Evolutionary conservation across 257 asterid genomes (phyloP).

Genomic region (Gentiana macrophylla): DNA sequence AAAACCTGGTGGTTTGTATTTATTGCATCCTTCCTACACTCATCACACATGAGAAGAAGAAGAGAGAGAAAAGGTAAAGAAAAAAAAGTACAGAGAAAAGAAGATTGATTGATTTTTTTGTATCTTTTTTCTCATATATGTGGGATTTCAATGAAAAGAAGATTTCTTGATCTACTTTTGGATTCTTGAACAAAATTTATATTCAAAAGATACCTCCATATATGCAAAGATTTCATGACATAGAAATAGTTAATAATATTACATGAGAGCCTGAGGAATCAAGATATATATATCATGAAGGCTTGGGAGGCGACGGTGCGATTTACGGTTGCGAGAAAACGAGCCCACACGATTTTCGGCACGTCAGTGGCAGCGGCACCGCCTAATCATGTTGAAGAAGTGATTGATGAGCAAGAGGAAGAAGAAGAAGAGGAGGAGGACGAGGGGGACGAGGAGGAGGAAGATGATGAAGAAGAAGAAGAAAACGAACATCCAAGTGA

Average conservation of each 20-base stretch:
- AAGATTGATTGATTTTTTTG: neutral
- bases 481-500: constrained; percentile 25
- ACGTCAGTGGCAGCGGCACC: constrained; percentile 30
- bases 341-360: constrained; percentile 77
- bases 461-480: no score
- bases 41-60: constrained; percentile 4
- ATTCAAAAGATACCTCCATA: neutral
- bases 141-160: constrained; percentile 8
- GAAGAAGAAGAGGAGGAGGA: constrained; percentile 8
- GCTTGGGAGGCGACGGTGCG: constrained; percentile 98
- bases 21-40: constrained; percentile 4
- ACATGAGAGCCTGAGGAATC: no score
- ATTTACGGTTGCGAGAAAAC: constrained; percentile 72
- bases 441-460: no score
- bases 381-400: constrained; percentile 29
- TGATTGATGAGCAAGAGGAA: constrained; percentile 26
- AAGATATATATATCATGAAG: constrained; percentile 42
- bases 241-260: neutral
- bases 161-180: constrained; percentile 6
- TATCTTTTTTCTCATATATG: constrained; percentile 12
- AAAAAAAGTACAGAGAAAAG: neutral
- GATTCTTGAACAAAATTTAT: neutral
- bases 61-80: constrained; percentile 8
- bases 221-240: neutral
- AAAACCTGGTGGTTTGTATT: constrained; percentile 12